Evolutionary conservation across 345 rosid genomes (phyloP).

Genomic region (Linum lewisii): DNA sequence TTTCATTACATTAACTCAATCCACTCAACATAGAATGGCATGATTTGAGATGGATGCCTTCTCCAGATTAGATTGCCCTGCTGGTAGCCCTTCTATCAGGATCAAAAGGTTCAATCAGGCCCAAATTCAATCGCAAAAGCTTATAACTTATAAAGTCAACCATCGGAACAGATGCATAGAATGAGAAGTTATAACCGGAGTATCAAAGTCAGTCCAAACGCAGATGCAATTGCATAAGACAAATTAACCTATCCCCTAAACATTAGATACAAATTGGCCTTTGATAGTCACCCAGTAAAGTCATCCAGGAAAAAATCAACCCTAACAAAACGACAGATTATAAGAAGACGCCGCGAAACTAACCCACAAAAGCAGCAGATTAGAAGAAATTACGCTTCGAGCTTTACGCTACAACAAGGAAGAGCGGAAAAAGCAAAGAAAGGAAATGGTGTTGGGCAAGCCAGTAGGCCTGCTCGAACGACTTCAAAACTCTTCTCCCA

Average conservation of each 20-base stretch:
- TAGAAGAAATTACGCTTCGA: too few species aligned
- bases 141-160: not conserved
- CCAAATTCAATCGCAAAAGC: not conserved
- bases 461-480: constrained; percentile 78
- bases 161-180: not conserved
- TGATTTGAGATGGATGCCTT: not conserved
- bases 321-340: not conserved
- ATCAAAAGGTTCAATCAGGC: not conserved
- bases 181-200: not conserved
- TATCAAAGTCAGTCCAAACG: not conserved
- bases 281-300: not conserved
- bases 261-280: not conserved
- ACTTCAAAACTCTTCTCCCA: too few species aligned
- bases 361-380: constrained; percentile 93
- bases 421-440: constrained; percentile 58
- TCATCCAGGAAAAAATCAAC: not conserved
- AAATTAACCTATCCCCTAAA: not conserved
- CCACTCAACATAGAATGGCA: not conserved
- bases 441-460: constrained; percentile 68
- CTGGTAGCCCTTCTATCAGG: not conserved
- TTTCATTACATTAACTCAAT: not conserved
- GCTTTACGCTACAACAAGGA: constrained; percentile 60
- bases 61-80: too few species aligned
- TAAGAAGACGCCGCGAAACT: constrained; percentile 12
- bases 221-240: not conserved